phyloP scores from a whole-genome alignment of 2,329 filamentous ascomycete species.

The Xylaria sp. region DNA sequence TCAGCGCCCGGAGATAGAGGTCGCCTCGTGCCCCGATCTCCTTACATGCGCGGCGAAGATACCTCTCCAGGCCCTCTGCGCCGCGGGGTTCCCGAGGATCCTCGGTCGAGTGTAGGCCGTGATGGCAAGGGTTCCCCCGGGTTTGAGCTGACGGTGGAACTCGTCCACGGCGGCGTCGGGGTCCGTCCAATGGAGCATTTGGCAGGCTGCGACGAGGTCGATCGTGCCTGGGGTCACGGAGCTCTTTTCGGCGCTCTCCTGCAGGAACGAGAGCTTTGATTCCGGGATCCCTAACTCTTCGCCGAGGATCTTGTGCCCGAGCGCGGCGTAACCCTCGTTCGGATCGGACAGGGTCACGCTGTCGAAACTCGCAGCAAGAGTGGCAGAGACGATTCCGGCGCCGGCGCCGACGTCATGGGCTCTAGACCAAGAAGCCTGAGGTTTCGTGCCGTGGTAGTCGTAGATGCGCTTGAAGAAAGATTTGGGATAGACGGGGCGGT shows the following conservation, averaged over 20 bases:
- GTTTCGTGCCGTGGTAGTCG: slow-evolving; percentile 25
- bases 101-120: slow-evolving; percentile 29
- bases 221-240: slow-evolving; percentile 28
- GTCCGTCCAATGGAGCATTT: slow-evolving; percentile 39
- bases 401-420: slow-evolving; percentile 32
- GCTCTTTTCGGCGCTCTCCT: slow-evolving; percentile 37
- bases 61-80: slow-evolving; percentile 14
- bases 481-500: slow-evolving; percentile 25
- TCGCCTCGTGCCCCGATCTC: not conserved
- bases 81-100: slow-evolving; percentile 17
- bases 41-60: slow-evolving; percentile 13
- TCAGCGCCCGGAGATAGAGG: not conserved
- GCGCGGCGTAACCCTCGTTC: slow-evolving; percentile 34
- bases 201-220: slow-evolving; percentile 34
- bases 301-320: slow-evolving; percentile 31
- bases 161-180: slow-evolving; percentile 29
- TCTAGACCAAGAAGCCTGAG: slow-evolving; percentile 8
- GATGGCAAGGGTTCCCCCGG: slow-evolving; percentile 33
- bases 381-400: slow-evolving; percentile 24
- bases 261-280: slow-evolving; percentile 33
- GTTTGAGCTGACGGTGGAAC: slow-evolving; percentile 32
- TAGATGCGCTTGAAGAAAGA: slow-evolving; percentile 32
- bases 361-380: slow-evolving; percentile 26
- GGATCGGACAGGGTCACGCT: slow-evolving; percentile 38
- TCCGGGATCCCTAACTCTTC: slow-evolving; percentile 24